Percentiles rank a stretch among this genome's conserved stretches.
Evolutionary conservation across 164 flowering plant genomes (phyloP).

Genomic region (Platanus orientalis): DNA sequence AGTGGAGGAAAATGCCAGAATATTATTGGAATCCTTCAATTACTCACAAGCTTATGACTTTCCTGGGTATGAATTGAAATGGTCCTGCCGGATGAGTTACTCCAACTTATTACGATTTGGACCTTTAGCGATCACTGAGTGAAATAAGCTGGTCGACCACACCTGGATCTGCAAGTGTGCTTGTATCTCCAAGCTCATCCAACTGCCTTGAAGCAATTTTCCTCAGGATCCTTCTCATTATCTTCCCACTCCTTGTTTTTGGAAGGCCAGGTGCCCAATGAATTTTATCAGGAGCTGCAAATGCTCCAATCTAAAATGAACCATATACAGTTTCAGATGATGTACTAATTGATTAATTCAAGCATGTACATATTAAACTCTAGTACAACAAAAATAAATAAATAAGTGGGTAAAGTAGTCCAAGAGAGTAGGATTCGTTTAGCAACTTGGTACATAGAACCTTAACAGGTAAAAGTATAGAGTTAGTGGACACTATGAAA

Average conservation of each 20-base stretch:
- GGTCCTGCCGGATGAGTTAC: not conserved
- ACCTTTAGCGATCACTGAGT: slow-evolving; percentile 47
- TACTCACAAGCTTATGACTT: not conserved
- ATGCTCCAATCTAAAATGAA: slow-evolving; percentile 82
- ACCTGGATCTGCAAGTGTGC: slow-evolving; percentile 92
- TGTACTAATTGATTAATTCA: too few species aligned
- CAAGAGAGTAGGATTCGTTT: too few species aligned
- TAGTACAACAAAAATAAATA: too few species aligned
- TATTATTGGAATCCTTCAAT: not conserved
- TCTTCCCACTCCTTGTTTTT: slow-evolving; percentile 97
- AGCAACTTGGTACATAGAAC: too few species aligned
- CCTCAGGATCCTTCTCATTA: slow-evolving; percentile 91
- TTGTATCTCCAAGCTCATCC: slow-evolving; percentile 93
- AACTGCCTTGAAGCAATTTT: slow-evolving; percentile 89
- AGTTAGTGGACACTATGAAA: too few species aligned
- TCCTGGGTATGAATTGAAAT: not conserved
- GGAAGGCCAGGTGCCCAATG: slow-evolving; percentile 99
- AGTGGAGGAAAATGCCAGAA: too few species aligned
- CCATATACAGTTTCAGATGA: too few species aligned
- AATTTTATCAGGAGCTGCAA: slow-evolving; percentile 94
- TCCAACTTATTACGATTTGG: not conserved
- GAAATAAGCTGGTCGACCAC: slow-evolving; percentile 85
- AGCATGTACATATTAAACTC: too few species aligned
- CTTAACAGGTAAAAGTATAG: too few species aligned
- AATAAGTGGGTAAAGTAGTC: too few species aligned